phyloP scores from a whole-genome alignment of 1,139 yeast genomes.

The Kurtzmaniella natalensis region DNA sequence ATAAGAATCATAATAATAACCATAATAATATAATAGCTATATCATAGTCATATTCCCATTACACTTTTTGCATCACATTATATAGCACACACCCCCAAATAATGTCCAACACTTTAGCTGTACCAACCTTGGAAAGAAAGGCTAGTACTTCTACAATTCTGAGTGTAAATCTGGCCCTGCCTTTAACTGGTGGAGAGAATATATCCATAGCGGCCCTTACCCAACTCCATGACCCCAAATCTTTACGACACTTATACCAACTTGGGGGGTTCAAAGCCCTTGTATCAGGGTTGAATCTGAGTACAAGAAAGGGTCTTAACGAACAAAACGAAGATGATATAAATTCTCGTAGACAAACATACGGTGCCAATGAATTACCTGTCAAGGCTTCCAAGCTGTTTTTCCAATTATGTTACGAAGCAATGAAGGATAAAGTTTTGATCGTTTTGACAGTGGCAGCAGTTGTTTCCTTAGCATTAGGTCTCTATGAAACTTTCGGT shows the following conservation, averaged over 20 bases:
- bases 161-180: constrained; percentile 9
- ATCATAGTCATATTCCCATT: no score
- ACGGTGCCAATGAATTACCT: constrained; percentile 72
- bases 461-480: constrained; percentile 80
- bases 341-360: constrained; percentile 38
- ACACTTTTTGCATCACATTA: no score
- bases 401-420: constrained; percentile 67
- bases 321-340: constrained; percentile 23
- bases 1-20: no score
- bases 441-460: constrained; percentile 85
- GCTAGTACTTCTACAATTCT: background rate
- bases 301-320: constrained; percentile 41
- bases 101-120: background rate
- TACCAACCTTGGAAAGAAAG: background rate
- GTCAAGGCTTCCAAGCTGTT: constrained; percentile 65
- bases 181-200: constrained; percentile 10
- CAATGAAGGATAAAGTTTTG: constrained; percentile 87
- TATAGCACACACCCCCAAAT: no score
- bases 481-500: constrained; percentile 89
- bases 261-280: constrained; percentile 40
- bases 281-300: constrained; percentile 31
- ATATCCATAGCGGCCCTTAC: constrained; percentile 28
- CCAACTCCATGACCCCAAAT: constrained; percentile 52
- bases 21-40: no score
- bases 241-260: constrained; percentile 31